These are phyloP conservation scores for Phanerochaete sordida DNA, from an alignment of 768 basidiomycete species.

Conservation along the genomic window DNA sequence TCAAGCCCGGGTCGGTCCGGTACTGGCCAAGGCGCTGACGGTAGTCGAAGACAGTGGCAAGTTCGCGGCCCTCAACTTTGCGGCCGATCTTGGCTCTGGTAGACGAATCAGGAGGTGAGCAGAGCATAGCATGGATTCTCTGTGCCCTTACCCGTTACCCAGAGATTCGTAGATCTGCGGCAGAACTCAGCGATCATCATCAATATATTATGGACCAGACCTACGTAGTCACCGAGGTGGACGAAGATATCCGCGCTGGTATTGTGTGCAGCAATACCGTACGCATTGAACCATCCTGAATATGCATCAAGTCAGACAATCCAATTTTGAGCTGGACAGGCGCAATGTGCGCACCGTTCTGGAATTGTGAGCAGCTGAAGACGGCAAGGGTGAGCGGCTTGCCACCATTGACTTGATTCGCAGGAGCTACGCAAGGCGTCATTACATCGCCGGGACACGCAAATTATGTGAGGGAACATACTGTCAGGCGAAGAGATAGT, in stretches of 20 bases:
- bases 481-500: constrained; percentile 46
- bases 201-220: constrained; percentile 12
- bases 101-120: background rate
- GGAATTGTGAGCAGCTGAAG: constrained; percentile 56
- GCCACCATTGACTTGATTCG: constrained; percentile 46
- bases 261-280: constrained; percentile 51
- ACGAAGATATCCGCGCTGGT: constrained; percentile 50
- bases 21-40: constrained; percentile 50
- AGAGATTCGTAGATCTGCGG: constrained; percentile 47
- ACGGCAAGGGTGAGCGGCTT: constrained; percentile 51
- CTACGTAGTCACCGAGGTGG: constrained; percentile 59
- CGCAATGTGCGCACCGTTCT: constrained; percentile 33
- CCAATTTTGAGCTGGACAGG: background rate
- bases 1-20: constrained; percentile 46
- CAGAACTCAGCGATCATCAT: background rate
- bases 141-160: constrained; percentile 26
- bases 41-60: constrained; percentile 55
- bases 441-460: background rate
- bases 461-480: constrained; percentile 20
- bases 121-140: background rate
- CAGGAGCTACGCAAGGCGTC: constrained; percentile 33
- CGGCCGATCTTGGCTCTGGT: constrained; percentile 46
- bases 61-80: constrained; percentile 46
- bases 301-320: background rate
- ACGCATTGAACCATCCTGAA: constrained; percentile 59